Conservation (phyloP, 257 asterid genomes). For the Asclepias syriaca region DNA sequence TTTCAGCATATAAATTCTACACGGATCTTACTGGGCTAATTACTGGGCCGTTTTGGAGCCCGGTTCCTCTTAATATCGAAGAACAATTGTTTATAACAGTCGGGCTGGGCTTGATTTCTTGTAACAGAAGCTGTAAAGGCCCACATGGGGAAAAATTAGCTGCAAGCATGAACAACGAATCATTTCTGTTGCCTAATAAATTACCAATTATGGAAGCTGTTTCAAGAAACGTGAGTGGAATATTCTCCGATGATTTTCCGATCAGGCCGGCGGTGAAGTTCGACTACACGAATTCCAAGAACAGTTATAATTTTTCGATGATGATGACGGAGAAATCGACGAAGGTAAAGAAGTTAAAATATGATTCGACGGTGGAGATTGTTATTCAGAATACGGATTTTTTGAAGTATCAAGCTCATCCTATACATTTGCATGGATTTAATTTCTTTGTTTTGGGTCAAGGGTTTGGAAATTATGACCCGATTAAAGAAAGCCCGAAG, state of each 20-base stretch:
- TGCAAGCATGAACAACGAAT: conserved; percentile 32
- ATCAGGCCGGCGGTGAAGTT: not conserved
- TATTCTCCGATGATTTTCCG: conserved; percentile 2
- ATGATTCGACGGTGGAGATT: not conserved
- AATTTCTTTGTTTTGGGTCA: conserved; percentile 4
- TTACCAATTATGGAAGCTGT: not conserved
- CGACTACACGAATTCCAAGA: not conserved
- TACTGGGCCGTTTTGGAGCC: conserved; percentile 44
- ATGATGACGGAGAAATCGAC: not conserved
- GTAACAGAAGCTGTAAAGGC: conserved; percentile 47
- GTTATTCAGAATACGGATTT: conserved; percentile 2
- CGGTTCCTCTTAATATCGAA: conserved; percentile 40
- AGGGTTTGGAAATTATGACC: not conserved
- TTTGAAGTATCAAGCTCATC: not conserved
- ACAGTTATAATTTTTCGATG: not conserved
- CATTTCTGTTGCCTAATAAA: not conserved
- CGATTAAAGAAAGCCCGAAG: not conserved
- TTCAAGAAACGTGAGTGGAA: not conserved
- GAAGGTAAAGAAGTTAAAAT: conserved; percentile 5
- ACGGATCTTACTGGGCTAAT: conserved; percentile 47
- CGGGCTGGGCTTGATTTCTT: conserved; percentile 46
- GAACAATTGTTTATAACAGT: conserved; percentile 53
- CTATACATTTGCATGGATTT: conserved; percentile 5
- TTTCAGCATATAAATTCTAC: conserved; percentile 54
- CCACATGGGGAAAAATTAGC: conserved; percentile 36